These are phyloP conservation scores for Phyllosticta paracitricarpa DNA, from an alignment of 2,329 filamentous ascomycete genomes.

Conservation along the genomic window DNA sequence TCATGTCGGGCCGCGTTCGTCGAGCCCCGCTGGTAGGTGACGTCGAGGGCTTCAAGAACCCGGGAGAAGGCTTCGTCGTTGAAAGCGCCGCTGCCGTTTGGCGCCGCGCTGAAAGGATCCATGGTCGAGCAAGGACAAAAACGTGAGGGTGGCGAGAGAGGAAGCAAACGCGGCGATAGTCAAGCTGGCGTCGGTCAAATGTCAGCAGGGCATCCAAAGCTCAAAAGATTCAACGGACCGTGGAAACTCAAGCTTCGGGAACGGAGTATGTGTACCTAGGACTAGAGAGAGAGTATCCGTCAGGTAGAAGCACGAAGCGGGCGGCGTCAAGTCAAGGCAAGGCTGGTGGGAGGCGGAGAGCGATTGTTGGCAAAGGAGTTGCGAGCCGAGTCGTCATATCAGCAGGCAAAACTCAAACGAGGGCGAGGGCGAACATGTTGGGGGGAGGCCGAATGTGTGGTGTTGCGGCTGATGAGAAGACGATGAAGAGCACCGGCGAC, in stretches of 20 bases:
- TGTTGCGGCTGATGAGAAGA: not conserved
- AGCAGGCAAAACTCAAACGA: not conserved
- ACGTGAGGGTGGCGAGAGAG: not conserved
- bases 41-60: slow-evolving; percentile 75
- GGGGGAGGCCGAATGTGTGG: not conserved
- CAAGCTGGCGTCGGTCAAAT: not conserved
- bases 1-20: slow-evolving; percentile 71
- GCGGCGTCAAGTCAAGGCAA: not conserved
- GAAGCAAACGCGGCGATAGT: not conserved
- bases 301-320: not conserved
- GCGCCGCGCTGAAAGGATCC: slow-evolving; percentile 1
- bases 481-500: not conserved
- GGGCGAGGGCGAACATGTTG: not conserved
- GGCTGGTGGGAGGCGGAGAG: not conserved
- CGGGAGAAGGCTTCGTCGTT: slow-evolving; percentile 40
- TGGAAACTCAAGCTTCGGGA: not conserved
- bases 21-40: slow-evolving; percentile 75
- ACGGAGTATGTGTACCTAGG: not conserved
- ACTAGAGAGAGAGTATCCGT: not conserved
- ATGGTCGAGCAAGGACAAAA: not conserved
- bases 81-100: slow-evolving; percentile 13
- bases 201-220: too few species aligned
- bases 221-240: too few species aligned
- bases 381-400: slow-evolving; percentile 3
- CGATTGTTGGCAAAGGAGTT: not conserved